Percentiles rank a stretch among this genome's conserved stretches.
Evolutionary conservation across 2,329 filamentous ascomycete genomes (phyloP).

Genomic region (Cladophialophora chaetospira): DNA sequence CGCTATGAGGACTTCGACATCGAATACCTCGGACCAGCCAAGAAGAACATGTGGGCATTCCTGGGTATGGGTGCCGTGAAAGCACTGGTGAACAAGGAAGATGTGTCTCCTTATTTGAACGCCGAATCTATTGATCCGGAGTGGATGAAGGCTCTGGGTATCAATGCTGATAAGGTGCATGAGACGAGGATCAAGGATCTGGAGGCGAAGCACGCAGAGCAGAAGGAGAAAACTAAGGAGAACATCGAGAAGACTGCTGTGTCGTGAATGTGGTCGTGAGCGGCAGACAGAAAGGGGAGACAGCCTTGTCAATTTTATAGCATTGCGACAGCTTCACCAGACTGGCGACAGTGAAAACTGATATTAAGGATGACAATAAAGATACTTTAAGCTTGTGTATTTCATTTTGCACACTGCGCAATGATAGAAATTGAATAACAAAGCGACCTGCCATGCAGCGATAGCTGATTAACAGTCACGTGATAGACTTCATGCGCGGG

Average conservation of each 20-base stretch:
- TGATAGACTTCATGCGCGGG: no score
- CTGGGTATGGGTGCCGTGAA: slow-evolving; percentile 39
- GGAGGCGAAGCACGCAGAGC: slow-evolving; percentile 24
- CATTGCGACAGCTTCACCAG: no score
- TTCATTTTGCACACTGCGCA: no score
- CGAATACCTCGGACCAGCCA: slow-evolving; percentile 37
- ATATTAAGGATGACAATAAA: no score
- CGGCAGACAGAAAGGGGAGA: not conserved
- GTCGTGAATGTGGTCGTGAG: not conserved
- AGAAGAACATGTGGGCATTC: slow-evolving; percentile 38
- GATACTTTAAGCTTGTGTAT: no score
- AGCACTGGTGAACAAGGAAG: slow-evolving; percentile 34
- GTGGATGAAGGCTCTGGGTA: slow-evolving; percentile 37
- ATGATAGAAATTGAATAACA: no score
- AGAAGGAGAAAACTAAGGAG: slow-evolving; percentile 22
- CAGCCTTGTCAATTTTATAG: slow-evolving; percentile 8
- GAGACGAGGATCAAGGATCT: slow-evolving; percentile 29
- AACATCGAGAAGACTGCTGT: slow-evolving; percentile 23
- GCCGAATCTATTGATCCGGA: slow-evolving; percentile 39
- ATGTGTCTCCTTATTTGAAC: slow-evolving; percentile 39
- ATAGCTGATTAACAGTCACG: no score
- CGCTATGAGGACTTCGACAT: slow-evolving; percentile 52
- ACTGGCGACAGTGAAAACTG: no score
- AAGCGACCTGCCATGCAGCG: no score
- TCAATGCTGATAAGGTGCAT: slow-evolving; percentile 27